Percentiles rank a stretch among this genome's conserved stretches.
Conservation (phyloP, 2,329 filamentous ascomycete genomes). For the Raffaelea albimanens region DNA sequence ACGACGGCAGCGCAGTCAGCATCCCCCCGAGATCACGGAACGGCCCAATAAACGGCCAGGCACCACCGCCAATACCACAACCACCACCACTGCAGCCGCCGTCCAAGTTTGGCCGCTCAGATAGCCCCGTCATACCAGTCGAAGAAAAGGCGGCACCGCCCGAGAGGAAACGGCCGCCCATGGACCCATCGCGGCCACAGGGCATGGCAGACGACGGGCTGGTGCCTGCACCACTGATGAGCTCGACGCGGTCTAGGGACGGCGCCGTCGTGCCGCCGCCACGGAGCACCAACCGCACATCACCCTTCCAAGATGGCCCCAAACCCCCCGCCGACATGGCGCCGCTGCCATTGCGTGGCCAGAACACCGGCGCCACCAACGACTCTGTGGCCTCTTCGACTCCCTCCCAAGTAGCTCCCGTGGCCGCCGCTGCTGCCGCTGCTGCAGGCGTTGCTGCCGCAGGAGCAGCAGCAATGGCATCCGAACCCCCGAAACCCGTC, state of each 20-base stretch:
- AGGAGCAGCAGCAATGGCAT: background rate
- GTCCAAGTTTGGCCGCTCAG: background rate
- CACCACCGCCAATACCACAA: constrained; percentile 12
- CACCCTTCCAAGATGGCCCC: constrained; percentile 1
- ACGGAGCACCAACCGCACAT: constrained; percentile 26
- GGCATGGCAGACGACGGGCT: constrained; percentile 38
- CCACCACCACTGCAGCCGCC: constrained; percentile 2
- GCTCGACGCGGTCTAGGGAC: constrained; percentile 36
- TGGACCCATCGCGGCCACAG: constrained; percentile 48
- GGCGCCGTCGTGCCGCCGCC: constrained; percentile 35
- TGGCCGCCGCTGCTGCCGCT: background rate
- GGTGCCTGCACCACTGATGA: constrained; percentile 50
- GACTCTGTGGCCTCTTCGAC: too few species aligned
- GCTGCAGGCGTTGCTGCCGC: background rate
- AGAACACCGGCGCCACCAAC: background rate
- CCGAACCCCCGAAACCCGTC: background rate
- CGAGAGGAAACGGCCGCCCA: constrained; percentile 56
- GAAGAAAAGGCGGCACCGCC: constrained; percentile 43
- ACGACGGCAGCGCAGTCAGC: constrained; percentile 34
- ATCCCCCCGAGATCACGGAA: constrained; percentile 43
- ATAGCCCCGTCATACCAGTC: background rate
- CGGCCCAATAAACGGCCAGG: constrained; percentile 19
- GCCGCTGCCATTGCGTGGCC: background rate
- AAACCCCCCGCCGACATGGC: background rate
- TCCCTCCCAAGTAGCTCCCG: background rate